These are phyloP conservation scores for Fusarium virguliforme DNA, from an alignment of 2,329 filamentous ascomycete species.

Conservation along the genomic window DNA sequence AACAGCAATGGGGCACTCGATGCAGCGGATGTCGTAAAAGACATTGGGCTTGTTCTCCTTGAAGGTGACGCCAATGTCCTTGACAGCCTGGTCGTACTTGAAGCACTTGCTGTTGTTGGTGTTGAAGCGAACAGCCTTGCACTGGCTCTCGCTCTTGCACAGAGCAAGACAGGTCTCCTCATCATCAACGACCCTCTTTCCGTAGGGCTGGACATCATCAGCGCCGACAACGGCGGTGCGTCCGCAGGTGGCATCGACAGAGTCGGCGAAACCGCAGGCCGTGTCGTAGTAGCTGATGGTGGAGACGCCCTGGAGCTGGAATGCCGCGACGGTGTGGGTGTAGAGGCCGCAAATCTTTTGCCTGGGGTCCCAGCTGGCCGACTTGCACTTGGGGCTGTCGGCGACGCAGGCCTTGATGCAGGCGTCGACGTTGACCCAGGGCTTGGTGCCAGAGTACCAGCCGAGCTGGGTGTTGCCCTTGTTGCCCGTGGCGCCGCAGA, in stretches of 20 bases:
- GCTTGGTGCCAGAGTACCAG: background rate
- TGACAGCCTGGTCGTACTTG: background rate
- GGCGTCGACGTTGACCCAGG: background rate
- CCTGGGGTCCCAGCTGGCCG: background rate
- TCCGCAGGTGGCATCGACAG: background rate
- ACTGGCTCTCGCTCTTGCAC: background rate
- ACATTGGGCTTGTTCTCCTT: background rate
- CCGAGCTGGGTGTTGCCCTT: background rate
- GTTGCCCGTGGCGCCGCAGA: background rate
- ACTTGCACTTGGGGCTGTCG: background rate
- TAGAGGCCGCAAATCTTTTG: constrained; percentile 1
- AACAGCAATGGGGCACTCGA: background rate
- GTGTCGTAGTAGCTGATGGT: background rate
- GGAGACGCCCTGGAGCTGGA: background rate
- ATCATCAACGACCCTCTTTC: background rate
- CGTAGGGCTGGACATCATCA: background rate
- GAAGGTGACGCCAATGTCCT: background rate
- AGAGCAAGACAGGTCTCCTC: background rate
- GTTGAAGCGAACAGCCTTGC: constrained; percentile 1
- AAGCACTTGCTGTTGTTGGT: constrained; percentile 2
- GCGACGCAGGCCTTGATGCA: constrained; percentile 3
- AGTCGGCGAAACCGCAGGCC: background rate
- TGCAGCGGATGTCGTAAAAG: background rate
- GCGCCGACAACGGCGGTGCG: background rate
- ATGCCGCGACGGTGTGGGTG: background rate